Evolutionary conservation across 2,329 filamentous ascomycete species (phyloP).

Genomic region (Aspergillus thermomutatus): DNA sequence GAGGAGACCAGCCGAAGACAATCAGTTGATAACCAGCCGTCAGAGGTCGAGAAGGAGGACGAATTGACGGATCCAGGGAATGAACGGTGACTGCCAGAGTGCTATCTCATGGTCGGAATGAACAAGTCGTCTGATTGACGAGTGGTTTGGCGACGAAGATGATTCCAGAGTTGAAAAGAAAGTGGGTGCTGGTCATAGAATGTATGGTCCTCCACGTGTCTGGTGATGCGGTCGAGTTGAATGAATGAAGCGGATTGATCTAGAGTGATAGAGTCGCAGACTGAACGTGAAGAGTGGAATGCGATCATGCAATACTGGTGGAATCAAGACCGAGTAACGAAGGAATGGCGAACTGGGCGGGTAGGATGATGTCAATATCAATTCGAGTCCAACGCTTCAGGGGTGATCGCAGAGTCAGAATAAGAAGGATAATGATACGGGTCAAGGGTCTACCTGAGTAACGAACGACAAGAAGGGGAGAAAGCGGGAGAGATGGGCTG

Average conservation of each 20-base stretch:
- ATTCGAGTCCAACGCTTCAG: slow-evolving; percentile 7
- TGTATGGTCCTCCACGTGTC: not conserved
- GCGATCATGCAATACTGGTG: not conserved
- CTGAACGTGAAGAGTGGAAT: not conserved
- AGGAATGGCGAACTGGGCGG: slow-evolving; percentile 14
- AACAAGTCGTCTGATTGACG: slow-evolving; percentile 4
- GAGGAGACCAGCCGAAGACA: slow-evolving; percentile 29
- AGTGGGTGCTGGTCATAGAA: not conserved
- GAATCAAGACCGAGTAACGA: slow-evolving; percentile 5
- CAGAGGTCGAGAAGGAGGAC: slow-evolving; percentile 12
- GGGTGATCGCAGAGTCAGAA: slow-evolving; percentile 11
- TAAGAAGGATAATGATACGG: not conserved
- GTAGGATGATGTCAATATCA: slow-evolving; percentile 11
- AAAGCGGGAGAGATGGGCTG: not conserved
- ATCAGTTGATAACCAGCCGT: slow-evolving; percentile 26
- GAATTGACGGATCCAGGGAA: slow-evolving; percentile 18
- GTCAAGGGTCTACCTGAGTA: not conserved
- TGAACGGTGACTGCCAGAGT: slow-evolving; percentile 32
- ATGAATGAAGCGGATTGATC: too few species aligned
- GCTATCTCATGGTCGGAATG: slow-evolving; percentile 31
- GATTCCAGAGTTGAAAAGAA: not conserved
- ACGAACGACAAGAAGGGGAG: not conserved
- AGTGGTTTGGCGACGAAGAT: slow-evolving; percentile 3
- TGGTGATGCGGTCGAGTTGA: not conserved
- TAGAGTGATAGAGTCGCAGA: not conserved